Evolutionary conservation across 768 basidiomycete species (phyloP).

Genomic region (Omphalotus guepiniiformis): DNA sequence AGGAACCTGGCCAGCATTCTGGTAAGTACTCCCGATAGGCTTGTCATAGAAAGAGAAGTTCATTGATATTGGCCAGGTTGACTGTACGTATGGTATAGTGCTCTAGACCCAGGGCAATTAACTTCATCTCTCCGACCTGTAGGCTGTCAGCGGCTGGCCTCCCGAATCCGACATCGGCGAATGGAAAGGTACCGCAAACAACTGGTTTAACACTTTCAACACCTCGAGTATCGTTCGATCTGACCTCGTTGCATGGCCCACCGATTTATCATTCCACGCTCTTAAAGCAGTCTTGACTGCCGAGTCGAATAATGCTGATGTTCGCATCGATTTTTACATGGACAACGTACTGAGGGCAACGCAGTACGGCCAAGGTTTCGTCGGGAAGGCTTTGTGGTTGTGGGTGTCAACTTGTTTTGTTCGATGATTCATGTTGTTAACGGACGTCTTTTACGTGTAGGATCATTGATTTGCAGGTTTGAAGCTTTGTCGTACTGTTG

Average conservation of each 20-base stretch:
- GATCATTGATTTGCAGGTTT: slow-evolving; percentile 39
- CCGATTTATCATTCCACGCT: slow-evolving; percentile 39
- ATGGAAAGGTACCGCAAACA: slow-evolving; percentile 41
- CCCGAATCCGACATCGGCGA: slow-evolving; percentile 41
- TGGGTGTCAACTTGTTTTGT: slow-evolving; percentile 20
- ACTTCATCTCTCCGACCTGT: too few relatives aligned
- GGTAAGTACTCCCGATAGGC: slow-evolving; percentile 17
- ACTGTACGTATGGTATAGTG: slow-evolving; percentile 18
- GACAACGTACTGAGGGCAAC: slow-evolving; percentile 32
- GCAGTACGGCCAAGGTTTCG: slow-evolving; percentile 36
- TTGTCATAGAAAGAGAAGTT: background rate
- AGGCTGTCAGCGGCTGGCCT: slow-evolving; percentile 40
- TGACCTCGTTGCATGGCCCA: slow-evolving; percentile 36
- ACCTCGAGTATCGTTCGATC: slow-evolving; percentile 38
- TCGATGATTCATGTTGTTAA: background rate
- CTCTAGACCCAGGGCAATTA: too few relatives aligned
- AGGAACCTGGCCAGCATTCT: slow-evolving; percentile 43
- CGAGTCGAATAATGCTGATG: slow-evolving; percentile 31
- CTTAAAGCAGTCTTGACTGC: slow-evolving; percentile 38
- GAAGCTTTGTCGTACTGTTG: background rate
- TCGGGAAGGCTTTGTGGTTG: slow-evolving; percentile 38
- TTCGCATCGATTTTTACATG: slow-evolving; percentile 38
- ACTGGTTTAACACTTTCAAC: slow-evolving; percentile 44
- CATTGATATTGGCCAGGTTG: slow-evolving; percentile 20
- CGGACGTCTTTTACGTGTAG: slow-evolving; percentile 16